Base-by-base conservation (phyloP, 306 rosid species). In the Rosa multiflora region DNA sequence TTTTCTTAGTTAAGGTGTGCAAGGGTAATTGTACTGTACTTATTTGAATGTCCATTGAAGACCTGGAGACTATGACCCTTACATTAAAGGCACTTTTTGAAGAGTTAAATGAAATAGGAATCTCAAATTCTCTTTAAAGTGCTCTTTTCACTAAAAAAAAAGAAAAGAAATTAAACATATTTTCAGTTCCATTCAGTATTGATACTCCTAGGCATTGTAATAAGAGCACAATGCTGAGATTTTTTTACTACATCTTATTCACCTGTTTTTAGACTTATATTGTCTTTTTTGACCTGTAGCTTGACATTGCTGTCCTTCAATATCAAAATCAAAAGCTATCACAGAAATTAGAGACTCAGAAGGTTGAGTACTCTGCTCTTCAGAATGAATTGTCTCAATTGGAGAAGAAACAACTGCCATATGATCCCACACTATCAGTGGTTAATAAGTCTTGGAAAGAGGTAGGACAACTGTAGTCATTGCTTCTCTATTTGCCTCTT, bases 291-390 rank as follows among this genome's bases (percentile, higher is more conserved):
- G 37, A 84, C 76, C 26, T 90, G 82, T 84, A 96, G 99, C 91
- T 91, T 83, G 97, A 91, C 80, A 84, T 93, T 82, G 69, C 91
- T 70, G 92, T 96, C 76, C 94, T 96, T 86, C 96, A 93, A 82
- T 90, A 67, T 88, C 98, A 90, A 87, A 96, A 93, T 83, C 96
- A 93, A 87, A 96, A 90, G 87, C 96, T 96, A 79, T 80, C 74
- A 26, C 94, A 93, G 88, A 96, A 93, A 85, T 84, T 96, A 79
- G 99, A 96, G 86, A 81, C 92, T 67, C 99, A 96, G 84, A 96
- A 91, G 86, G 74, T 91, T 74, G 99, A 96, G 79, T 62, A 85
- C 82, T 78, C 79, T 74, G 84, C 89, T 61, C 89, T 93, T 76
- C 90, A 90, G 80, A 87, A 81, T 80, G 93, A 88, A 76, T 74